phyloP scores from a whole-genome alignment of 169 alveolate species.

The Eimeria maxima region DNA sequence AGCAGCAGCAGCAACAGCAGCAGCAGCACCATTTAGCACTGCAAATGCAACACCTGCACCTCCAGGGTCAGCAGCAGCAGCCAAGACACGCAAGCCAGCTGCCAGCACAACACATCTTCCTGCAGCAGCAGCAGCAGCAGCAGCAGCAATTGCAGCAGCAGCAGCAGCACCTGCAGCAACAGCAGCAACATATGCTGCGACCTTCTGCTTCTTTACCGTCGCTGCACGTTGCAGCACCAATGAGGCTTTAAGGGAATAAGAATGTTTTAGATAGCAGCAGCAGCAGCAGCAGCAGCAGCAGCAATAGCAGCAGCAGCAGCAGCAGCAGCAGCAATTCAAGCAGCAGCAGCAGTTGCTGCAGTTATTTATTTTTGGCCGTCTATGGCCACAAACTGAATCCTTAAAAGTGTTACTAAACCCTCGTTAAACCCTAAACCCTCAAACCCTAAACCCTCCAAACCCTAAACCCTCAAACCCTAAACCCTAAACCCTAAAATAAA shows the following conservation, averaged over 20 bases:
- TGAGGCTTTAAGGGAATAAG: not conserved
- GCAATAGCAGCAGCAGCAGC: slow-evolving; percentile 4
- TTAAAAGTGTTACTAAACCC: no score
- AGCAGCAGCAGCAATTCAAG: not conserved
- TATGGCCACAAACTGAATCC: no score
- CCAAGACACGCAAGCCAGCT: not conserved
- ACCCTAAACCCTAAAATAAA: no score
- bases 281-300: no score
- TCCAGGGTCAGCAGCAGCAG: not conserved
- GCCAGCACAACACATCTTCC: not conserved
- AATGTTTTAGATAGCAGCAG: not conserved
- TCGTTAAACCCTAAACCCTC: no score
- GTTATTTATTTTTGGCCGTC: no score
- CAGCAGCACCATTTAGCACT: not conserved
- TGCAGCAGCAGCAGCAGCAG: slow-evolving; percentile 39
- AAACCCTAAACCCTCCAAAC: no score
- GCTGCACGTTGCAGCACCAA: slow-evolving; percentile 2
- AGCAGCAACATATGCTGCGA: not conserved
- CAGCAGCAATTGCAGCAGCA: no score
- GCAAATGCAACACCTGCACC: not conserved
- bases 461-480: no score
- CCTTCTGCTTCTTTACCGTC: not conserved
- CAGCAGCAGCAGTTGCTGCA: not conserved
- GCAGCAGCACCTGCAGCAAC: no score
- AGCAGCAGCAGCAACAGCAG: not conserved